Evolutionary conservation across 208 protist species (phyloP), one percentile per base, ranked within the genome.

Genomic region (Trypanosoma platydactyli): DNA sequence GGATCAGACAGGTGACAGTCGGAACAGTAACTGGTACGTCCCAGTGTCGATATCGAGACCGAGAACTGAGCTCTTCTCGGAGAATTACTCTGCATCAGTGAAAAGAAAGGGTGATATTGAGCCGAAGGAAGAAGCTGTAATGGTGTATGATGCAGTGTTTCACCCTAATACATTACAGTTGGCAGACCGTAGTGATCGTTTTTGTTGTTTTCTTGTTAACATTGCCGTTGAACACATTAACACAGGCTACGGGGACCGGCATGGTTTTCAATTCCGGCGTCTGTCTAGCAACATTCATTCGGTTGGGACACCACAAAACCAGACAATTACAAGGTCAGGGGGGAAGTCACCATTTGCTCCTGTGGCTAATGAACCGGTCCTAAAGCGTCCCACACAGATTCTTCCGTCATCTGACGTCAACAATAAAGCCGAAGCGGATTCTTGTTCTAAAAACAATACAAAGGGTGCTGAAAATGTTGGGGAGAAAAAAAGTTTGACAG

Each of bases 151-250:
- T 57, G 92, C 88, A 15, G 89, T 94, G 15, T 97, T 92, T 58
- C 87, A 97, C 68, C 89, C 92, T 0, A 45, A 78, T 40, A 94
- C 92, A 40, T 52, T 92, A 24, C 49, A 72, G 15, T 72, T 97
- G 35, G 79, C 88, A 16, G 77, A 94, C 51, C 79, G 77, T 22
- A 95, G 88, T 66, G 60, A 79, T 30, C 71, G 74, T 15, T 97
- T 97, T 70, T 73, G 94, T 68, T 91, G 82, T 75, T 97, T 97
- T 68, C 73, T 97, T 40, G 83, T 92, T 3, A 89, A 97, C 73
- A 97, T 97, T 73, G 89, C 88, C 0, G 92, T 97, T 27, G 92
- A 97, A 79, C 89, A 97, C 71, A 85, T 97, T 49, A 97, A 97
- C 67, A 76, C 45, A 44, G 87, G 88, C 51, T 94, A 95, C 66